Evolutionary conservation across 768 basidiomycete species (phyloP), one percentile per base, ranked within the genome.

Genomic region (Tricholoma bakamatsutake): DNA sequence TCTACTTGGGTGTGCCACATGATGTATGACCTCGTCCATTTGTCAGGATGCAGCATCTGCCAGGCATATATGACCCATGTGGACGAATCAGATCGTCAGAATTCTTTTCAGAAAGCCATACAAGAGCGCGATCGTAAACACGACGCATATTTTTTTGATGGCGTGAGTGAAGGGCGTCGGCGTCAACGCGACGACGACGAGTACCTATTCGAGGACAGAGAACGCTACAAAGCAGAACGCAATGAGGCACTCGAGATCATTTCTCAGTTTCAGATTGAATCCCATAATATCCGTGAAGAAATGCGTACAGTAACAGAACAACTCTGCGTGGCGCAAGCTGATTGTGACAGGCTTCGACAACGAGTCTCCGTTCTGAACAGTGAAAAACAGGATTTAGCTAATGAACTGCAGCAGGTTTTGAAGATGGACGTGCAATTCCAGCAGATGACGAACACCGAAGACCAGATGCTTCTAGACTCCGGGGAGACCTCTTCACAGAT

Each of bases 81-180:
- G 57, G 68, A 70, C 11, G 73, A 72, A 52, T 72, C 73, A 21
- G 67, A 65, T 24, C 65, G 69, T 47, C 69, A 71, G 51, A 64
- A 71, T 24, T 72, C 73, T 7, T 72, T 76, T 59, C 70, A 76
- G 60, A 67, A 67, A 57, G 76, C 76, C 0, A 67, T 74, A 53
- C 67, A 71, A 58, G 71, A 73, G 52, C 68, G 71, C 49, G 71
- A 75, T 61, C 66, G 68, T 40, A 56, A 67, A n/a, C 69, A 69
- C 59, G 75, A 76, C 53, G 70, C 69, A 11, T 60, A 68, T 55
- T 73, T 68, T 61, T 69, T 60, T 63, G 76, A 74, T 59, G 75
- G 75, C 13, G 11, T 76, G 46, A 57, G 62, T 27, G 75, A 76
- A 55, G 75, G 75, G 51, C 60, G 70, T 7, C 72, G 75, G 18